phyloP scores from a whole-genome alignment of 768 basidiomycete species.

The Serendipita sp. region DNA sequence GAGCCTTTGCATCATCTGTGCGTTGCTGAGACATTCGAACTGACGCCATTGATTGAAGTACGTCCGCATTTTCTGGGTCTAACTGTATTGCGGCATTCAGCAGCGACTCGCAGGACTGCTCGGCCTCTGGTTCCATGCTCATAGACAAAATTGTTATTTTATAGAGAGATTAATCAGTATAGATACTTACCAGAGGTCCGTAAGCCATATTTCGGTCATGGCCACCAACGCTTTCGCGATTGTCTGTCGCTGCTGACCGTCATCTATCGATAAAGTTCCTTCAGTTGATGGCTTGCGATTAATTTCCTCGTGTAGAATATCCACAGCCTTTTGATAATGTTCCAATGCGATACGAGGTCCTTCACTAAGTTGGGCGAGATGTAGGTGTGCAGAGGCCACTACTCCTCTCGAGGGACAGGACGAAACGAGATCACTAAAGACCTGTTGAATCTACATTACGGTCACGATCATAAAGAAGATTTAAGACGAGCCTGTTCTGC shows the following conservation, averaged over 20 bases:
- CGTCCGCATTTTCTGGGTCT: constrained; percentile 63
- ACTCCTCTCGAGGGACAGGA: not conserved
- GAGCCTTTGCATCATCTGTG: constrained; percentile 62
- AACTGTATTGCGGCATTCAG: constrained; percentile 54
- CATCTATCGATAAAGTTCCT: constrained; percentile 14
- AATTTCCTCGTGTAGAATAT: constrained; percentile 46
- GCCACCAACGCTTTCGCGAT: constrained; percentile 67
- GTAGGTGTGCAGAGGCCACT: constrained; percentile 62
- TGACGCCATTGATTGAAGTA: constrained; percentile 63
- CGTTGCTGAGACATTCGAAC: constrained; percentile 79
- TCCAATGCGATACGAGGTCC: constrained; percentile 57
- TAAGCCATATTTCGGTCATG: constrained; percentile 96
- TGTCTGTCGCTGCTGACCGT: constrained; percentile 45
- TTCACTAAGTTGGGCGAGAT: constrained; percentile 73
- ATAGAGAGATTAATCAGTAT: not conserved
- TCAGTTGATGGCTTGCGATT: constrained; percentile 40
- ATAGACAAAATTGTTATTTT: not conserved
- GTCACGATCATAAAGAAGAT: not conserved
- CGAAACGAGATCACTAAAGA: not conserved
- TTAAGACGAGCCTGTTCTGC: constrained; percentile 47
- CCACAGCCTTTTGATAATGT: constrained; percentile 69
- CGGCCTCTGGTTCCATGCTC: constrained; percentile 71
- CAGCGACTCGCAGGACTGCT: constrained; percentile 64
- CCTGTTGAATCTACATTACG: not conserved
- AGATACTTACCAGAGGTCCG: constrained; percentile 63